These are phyloP conservation scores for Rhizoclosmatium globosum DNA, from an alignment of 192 early-diverging fungal genomes.

Conservation along the genomic window DNA sequence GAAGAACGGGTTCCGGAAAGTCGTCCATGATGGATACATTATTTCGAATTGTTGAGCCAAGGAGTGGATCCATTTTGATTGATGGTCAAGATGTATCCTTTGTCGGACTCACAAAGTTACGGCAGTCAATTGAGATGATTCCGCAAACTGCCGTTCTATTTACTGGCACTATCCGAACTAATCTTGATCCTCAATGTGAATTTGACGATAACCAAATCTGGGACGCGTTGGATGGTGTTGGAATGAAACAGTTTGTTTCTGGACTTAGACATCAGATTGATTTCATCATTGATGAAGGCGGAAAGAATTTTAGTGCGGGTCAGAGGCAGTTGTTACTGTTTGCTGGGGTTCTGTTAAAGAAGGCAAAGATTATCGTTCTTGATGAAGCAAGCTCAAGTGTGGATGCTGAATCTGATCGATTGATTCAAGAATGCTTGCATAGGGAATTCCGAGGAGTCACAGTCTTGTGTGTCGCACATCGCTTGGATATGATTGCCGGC, in stretches of 20 bases:
- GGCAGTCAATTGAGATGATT: slow-evolving; percentile 81
- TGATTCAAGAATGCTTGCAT: slow-evolving; percentile 69
- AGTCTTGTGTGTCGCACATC: slow-evolving; percentile 75
- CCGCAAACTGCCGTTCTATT: slow-evolving; percentile 88
- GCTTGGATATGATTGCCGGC: slow-evolving; percentile 61
- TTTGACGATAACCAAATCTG: not conserved
- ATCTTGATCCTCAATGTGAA: not conserved
- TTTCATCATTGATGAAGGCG: not conserved
- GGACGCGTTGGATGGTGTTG: not conserved
- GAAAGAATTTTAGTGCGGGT: not conserved
- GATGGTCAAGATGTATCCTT: slow-evolving; percentile 63
- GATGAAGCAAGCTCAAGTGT: slow-evolving; percentile 75
- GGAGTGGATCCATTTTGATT: slow-evolving; percentile 26
- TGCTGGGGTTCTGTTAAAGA: slow-evolving; percentile 37
- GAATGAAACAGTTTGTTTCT: slow-evolving; percentile 15
- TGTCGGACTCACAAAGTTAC: slow-evolving; percentile 71
- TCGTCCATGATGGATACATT: slow-evolving; percentile 46
- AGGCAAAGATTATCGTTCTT: slow-evolving; percentile 60
- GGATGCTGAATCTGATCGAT: slow-evolving; percentile 75
- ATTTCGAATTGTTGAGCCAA: slow-evolving; percentile 49
- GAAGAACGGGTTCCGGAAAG: slow-evolving; percentile 48
- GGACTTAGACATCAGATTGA: not conserved
- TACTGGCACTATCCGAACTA: slow-evolving; percentile 1
- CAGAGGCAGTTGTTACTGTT: not conserved
- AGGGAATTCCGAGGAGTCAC: slow-evolving; percentile 66